These are phyloP conservation scores for Chrysoporthe cubensis DNA, from an alignment of 2,329 filamentous ascomycete species.

Conservation along the genomic window DNA sequence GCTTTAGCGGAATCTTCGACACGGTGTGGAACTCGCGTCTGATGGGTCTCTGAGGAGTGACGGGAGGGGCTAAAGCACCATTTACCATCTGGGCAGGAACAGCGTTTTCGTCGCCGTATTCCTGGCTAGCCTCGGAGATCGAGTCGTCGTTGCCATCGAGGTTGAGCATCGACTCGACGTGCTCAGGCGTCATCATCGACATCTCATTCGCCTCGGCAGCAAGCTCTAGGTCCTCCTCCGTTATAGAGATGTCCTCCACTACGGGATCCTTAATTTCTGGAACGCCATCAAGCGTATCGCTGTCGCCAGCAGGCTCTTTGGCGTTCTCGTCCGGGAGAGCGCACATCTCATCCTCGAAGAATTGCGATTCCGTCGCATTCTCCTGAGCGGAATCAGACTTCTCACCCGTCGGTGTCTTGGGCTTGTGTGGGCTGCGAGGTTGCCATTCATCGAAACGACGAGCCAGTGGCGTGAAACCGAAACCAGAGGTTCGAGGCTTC, in stretches of 20 bases:
- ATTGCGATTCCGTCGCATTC: constrained; percentile 39
- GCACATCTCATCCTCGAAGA: constrained; percentile 67
- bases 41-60: constrained; percentile 60
- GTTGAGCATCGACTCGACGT: constrained; percentile 41
- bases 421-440: constrained; percentile 55
- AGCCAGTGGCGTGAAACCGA: constrained; percentile 66
- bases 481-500: constrained; percentile 37
- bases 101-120: constrained; percentile 70
- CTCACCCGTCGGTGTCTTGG: constrained; percentile 34
- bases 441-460: constrained; percentile 56
- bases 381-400: constrained; percentile 26
- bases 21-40: constrained; percentile 70
- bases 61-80: constrained; percentile 42
- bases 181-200: constrained; percentile 55
- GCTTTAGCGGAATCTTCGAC: constrained; percentile 76
- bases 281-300: constrained; percentile 25
- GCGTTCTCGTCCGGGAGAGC: constrained; percentile 42
- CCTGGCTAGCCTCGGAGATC: constrained; percentile 64
- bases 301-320: constrained; percentile 41
- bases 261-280: constrained; percentile 38
- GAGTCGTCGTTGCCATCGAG: constrained; percentile 50
- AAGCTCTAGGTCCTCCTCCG: constrained; percentile 60
- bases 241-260: constrained; percentile 53
- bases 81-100: constrained; percentile 44
- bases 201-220: constrained; percentile 64